A percentile compares a stretch with the other conserved stretches of the same genome.
phyloP scores from a whole-genome alignment of 2,329 filamentous ascomycete species.

The Fusarium tanahbumbuense region DNA sequence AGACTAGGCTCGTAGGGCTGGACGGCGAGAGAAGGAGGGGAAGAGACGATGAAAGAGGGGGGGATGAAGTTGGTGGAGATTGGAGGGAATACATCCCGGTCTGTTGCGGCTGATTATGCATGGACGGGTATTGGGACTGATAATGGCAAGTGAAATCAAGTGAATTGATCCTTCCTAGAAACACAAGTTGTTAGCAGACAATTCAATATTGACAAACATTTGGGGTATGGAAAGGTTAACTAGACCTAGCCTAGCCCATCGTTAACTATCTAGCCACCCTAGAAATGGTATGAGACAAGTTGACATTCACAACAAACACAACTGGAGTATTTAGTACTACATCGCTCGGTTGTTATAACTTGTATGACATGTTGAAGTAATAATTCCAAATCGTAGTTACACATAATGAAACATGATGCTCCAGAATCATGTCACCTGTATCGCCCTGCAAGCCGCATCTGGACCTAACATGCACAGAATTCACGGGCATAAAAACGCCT shows the following conservation, averaged over 20 bases:
- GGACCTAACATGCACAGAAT: not conserved
- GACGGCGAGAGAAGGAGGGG: slow-evolving; percentile 11
- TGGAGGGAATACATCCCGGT: slow-evolving; percentile 6
- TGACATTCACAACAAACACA: not conserved
- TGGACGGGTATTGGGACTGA: not conserved
- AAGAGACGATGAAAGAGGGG: not conserved
- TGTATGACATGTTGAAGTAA: not conserved
- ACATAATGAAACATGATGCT: not conserved
- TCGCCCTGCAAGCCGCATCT: not conserved
- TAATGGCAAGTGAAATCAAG: slow-evolving; percentile 8
- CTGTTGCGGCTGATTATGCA: slow-evolving; percentile 28
- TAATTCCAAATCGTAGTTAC: not conserved
- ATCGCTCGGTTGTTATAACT: not conserved
- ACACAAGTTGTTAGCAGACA: not conserved
- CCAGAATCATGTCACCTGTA: not conserved
- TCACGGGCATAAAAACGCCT: not conserved
- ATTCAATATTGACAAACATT: not conserved
- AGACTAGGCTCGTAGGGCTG: slow-evolving; percentile 32
- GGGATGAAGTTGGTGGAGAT: not conserved
- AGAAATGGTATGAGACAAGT: not conserved
- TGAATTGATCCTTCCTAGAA: not conserved
- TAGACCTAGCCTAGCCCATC: not conserved
- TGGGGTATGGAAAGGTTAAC: not conserved
- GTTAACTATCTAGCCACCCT: not conserved
- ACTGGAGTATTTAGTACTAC: not conserved